Evolutionary conservation across 2,329 filamentous ascomycete genomes (phyloP), one percentile per base, ranked within the genome.

Genomic region (Fusarium sp.): DNA sequence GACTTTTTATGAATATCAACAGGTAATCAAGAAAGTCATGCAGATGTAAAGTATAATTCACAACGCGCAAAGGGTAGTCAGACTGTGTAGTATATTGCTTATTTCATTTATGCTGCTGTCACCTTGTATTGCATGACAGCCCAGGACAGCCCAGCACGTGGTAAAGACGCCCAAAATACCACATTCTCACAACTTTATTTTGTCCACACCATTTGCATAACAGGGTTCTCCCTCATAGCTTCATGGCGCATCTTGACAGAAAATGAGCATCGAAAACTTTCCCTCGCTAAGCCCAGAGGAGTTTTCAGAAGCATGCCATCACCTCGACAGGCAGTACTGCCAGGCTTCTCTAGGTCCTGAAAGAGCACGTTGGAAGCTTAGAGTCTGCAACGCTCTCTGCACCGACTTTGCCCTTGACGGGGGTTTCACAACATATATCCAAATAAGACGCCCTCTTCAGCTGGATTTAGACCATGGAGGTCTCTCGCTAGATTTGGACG

Each of bases 291-390:
- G 77, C 10, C 70, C 76, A 10, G 81, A 85, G 36, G 88, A 91
- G 70, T 92, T 92, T 64, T 76, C 84, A 49, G 82, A 86, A 70
- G 85, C 82, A 51, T 91, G 89, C 73, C 84, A 88, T 67, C 79
- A 84, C 51, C 79, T 89, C 22, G 86, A 89, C 61, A 78, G 81
- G 34, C 80, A 74, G 60, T 89, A 89, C 73, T 80, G 83, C 54
- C 83, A 80, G 71, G 86, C 83, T 50, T 86, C 78, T 31, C 77
- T 88, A 4, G 88, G 85, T 3, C 78, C 80, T 7, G 69, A 83
- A 34, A 81, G 85, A 53, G 78, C 76, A 60, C 77, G 78, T 55
- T 88, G 85, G 82, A 85, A 82, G 68, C 76, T 88, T 54, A 76
- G 79, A 51, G 77, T 81, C 45, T 83, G 81, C 73, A 82, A 77